Conservation (phyloP, 164 flowering plant genomes). For the Platanus orientalis region DNA sequence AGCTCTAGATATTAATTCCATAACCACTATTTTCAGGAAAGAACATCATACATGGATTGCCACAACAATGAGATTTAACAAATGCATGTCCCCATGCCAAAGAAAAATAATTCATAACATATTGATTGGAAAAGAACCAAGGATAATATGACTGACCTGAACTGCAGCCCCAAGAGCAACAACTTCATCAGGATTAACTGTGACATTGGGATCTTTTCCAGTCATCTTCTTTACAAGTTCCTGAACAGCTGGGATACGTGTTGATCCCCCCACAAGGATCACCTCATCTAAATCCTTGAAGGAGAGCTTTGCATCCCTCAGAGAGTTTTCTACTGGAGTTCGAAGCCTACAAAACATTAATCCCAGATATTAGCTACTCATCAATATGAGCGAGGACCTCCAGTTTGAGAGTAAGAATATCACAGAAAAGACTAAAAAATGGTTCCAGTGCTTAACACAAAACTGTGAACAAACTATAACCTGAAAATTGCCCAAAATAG, state of each 20-base stretch:
- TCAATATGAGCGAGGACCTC: not conserved
- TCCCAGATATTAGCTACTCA: not conserved
- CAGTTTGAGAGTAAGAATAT: not conserved
- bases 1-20: not conserved
- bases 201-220: slow-evolving; percentile 72
- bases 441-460: not conserved
- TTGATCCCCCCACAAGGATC: slow-evolving; percentile 81
- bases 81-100: too few species aligned
- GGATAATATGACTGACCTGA: slow-evolving; percentile 40
- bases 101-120: not conserved
- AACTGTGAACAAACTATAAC: not conserved
- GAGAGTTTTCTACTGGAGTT: slow-evolving; percentile 56
- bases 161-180: slow-evolving; percentile 94
- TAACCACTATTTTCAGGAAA: not conserved
- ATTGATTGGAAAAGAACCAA: not conserved
- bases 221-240: slow-evolving; percentile 71
- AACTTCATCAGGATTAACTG: slow-evolving; percentile 87
- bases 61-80: too few species aligned
- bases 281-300: slow-evolving; percentile 76
- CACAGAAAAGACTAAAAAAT: not conserved
- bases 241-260: slow-evolving; percentile 81
- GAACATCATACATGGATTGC: not conserved
- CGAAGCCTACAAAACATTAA: slow-evolving; percentile 33
- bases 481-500: not conserved
- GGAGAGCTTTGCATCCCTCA: slow-evolving; percentile 75